Evolutionary conservation across 768 basidiomycete species (phyloP).

Genomic region (Termitomyces sp.): DNA sequence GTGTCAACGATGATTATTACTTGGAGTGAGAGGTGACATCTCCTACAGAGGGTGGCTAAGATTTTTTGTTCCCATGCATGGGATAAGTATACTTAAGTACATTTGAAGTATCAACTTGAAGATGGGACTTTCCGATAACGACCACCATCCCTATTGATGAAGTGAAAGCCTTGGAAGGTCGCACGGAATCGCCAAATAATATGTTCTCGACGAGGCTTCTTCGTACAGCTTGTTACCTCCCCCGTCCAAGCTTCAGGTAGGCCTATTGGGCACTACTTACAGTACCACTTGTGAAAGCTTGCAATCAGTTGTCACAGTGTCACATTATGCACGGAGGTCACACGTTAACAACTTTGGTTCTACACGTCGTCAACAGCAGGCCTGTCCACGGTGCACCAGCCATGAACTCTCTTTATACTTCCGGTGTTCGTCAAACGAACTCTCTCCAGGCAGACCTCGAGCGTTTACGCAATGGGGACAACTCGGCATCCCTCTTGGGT

Average conservation of each 20-base stretch:
- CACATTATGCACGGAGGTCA: background rate
- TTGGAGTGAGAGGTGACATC: background rate
- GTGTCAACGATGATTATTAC: background rate
- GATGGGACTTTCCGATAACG: no score
- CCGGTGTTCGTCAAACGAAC: constrained; percentile 88
- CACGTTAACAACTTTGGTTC: background rate
- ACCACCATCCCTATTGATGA: no score
- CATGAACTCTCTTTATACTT: constrained; percentile 96
- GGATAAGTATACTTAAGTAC: no score
- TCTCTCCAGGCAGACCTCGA: constrained; percentile 87
- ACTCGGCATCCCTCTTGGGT: constrained; percentile 83
- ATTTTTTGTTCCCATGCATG: background rate
- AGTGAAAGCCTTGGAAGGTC: background rate
- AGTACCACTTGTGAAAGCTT: no score
- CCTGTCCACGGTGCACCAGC: constrained; percentile 14
- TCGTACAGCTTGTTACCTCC: background rate
- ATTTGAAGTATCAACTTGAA: no score
- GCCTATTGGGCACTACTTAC: no score
- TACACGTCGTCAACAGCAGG: constrained; percentile 10
- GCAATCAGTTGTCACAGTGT: background rate
- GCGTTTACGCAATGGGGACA: constrained; percentile 76
- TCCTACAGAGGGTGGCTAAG: background rate
- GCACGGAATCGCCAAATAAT: background rate
- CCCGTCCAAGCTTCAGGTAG: background rate
- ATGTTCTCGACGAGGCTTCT: background rate